Conservation (phyloP, 129 eudicot genomes). For the Calendula officinalis region DNA sequence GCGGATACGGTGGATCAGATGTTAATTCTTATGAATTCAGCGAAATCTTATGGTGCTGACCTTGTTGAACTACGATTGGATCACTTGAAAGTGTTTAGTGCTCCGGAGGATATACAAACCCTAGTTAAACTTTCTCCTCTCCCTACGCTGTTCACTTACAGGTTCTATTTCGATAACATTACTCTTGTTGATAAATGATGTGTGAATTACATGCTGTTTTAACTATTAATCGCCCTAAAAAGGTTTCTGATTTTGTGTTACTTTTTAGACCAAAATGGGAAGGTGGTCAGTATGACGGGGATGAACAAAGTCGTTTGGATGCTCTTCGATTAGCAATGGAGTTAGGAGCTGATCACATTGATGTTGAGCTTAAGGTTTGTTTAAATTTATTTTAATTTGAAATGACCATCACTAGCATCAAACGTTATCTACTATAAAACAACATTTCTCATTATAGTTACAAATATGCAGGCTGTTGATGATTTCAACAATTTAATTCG, state of each 20-base stretch:
- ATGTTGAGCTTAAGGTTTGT: slow-evolving; percentile 79
- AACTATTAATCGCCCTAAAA: not conserved
- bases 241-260: slow-evolving; percentile 29
- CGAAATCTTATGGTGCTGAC: slow-evolving; percentile 76
- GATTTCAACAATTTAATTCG: slow-evolving; percentile 50
- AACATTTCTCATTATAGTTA: slow-evolving; percentile 15
- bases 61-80: slow-evolving; percentile 91
- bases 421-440: slow-evolving; percentile 3
- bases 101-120: slow-evolving; percentile 41
- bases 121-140: slow-evolving; percentile 56
- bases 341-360: slow-evolving; percentile 93
- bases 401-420: not conserved
- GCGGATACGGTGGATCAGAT: slow-evolving; percentile 77
- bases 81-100: slow-evolving; percentile 56
- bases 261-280: slow-evolving; percentile 82
- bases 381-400: slow-evolving; percentile 2
- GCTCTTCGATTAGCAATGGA: slow-evolving; percentile 81
- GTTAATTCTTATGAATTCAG: slow-evolving; percentile 54
- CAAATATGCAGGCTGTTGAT: slow-evolving; percentile 59
- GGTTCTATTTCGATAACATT: slow-evolving; percentile 34
- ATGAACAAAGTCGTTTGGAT: slow-evolving; percentile 64
- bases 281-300: slow-evolving; percentile 92
- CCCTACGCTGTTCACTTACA: slow-evolving; percentile 92
- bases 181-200: slow-evolving; percentile 4
- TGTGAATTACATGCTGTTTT: not conserved